Conservation (phyloP, 73 alveolate species). For the Paramecium bursaria region DNA sequence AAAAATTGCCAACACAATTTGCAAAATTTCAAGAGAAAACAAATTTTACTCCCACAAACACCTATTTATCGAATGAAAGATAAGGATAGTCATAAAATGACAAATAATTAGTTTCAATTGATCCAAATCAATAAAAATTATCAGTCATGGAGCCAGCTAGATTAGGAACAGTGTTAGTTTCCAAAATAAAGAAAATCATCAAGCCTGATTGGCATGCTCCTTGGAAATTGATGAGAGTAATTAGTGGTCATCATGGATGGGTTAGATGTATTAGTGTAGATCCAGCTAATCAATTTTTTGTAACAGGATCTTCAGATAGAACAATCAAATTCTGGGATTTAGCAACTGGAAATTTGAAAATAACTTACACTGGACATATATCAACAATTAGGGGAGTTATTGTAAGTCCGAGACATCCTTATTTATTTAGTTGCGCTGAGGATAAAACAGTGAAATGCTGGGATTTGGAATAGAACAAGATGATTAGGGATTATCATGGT, state of each 20-base stretch:
- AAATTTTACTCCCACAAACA: slow-evolving; percentile 38
- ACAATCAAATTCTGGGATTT: slow-evolving; percentile 99
- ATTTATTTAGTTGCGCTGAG: slow-evolving; percentile 97
- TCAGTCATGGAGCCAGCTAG: slow-evolving; percentile 69
- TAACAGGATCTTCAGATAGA: slow-evolving; percentile 98
- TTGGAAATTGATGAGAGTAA: slow-evolving; percentile 98
- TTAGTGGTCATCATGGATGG: slow-evolving; percentile 99
- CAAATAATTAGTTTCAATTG: slow-evolving; percentile 18
- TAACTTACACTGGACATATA: slow-evolving; percentile 98
- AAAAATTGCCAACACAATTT: slow-evolving; percentile 58
- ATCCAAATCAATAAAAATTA: slow-evolving; percentile 41
- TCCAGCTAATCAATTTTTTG: slow-evolving; percentile 97
- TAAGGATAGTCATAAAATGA: neutral
- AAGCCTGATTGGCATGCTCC: slow-evolving; percentile 97
- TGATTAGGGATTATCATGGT: slow-evolving; percentile 98
- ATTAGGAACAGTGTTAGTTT: slow-evolving; percentile 67
- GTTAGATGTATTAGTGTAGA: slow-evolving; percentile 97
- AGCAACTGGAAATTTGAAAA: slow-evolving; percentile 95
- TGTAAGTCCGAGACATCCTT: slow-evolving; percentile 93
- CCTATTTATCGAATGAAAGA: slow-evolving; percentile 30
- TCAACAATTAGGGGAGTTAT: slow-evolving; percentile 81
- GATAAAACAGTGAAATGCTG: slow-evolving; percentile 95
- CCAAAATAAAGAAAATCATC: slow-evolving; percentile 76
- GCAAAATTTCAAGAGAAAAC: slow-evolving; percentile 64
- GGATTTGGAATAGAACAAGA: slow-evolving; percentile 99